Evolutionary conservation across 2,329 filamentous ascomycete genomes (phyloP), one percentile per base, ranked within the genome.

Genomic region (Fusarium sp.): DNA sequence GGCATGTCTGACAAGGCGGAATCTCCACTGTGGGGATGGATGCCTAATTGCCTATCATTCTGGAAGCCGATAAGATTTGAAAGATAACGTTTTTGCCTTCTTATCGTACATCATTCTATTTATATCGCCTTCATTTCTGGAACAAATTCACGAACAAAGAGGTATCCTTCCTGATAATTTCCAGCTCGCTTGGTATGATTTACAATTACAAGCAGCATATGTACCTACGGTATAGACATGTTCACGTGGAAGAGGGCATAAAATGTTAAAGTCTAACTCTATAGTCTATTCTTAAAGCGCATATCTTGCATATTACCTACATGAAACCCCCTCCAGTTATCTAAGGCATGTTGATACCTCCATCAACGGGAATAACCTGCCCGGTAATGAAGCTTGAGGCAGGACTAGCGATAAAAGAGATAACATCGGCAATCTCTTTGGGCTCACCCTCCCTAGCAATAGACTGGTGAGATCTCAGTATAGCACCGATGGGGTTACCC

Each of bases 301-400:
- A 4, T 12, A 10, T 14, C 15, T 27, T 33, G 3, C 9, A n/a
- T 5, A 11, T 0, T 18, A 10, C 21, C 7, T 57, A 7, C 14
- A 27, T 19, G 9, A 37, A 29, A 4, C 18, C 10, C 10, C 2
- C n/a, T 35, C 10, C 6, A 18, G 1, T 18, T 2, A 3, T 14
- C 21, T 11, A 66, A 10, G 63, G 62, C 52, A 66, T 66, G 3
- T 51, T 10, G 10, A 66, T 66, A 5, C 63, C 63, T 23, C 63
- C 63, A 8, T 66, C 63, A 1, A 66, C 63, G 21, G 63, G 63
- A 10, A 66, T 51, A 16, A 66, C 61, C 12, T 66, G 63, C 2
- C 63, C 63, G 10, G 63, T 66, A 7, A 66, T 66, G 18, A 66
- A 66, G 11, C 63, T 66, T 9, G 52, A 66, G 1, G 51, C 63